phyloP scores from a whole-genome alignment of 2,329 filamentous ascomycete genomes.

The Pseudogymnoascus sp. region DNA sequence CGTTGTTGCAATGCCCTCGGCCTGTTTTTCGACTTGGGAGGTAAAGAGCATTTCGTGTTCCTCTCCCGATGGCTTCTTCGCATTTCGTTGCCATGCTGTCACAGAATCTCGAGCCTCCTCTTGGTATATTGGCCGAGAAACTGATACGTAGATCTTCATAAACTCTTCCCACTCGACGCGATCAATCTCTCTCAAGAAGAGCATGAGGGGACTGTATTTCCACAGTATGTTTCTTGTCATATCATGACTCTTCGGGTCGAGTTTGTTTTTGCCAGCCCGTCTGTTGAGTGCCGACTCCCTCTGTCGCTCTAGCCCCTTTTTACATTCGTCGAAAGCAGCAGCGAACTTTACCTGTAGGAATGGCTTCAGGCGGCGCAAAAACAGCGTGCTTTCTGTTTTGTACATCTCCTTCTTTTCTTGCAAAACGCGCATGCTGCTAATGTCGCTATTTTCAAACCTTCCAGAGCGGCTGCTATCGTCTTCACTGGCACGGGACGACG shows the following conservation, averaged over 20 bases:
- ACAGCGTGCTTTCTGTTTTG: slow-evolving; percentile 63
- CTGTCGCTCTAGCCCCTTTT: slow-evolving; percentile 46
- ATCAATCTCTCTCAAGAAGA: slow-evolving; percentile 84
- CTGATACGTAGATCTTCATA: slow-evolving; percentile 72
- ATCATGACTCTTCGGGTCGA: slow-evolving; percentile 65
- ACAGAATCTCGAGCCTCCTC: slow-evolving; percentile 74
- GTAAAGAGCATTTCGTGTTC: slow-evolving; percentile 85
- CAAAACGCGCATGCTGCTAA: slow-evolving; percentile 82
- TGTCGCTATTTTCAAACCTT: slow-evolving; percentile 42
- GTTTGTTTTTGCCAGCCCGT: slow-evolving; percentile 46
- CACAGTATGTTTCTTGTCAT: slow-evolving; percentile 67
- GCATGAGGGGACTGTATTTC: slow-evolving; percentile 79
- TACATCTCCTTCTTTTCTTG: slow-evolving; percentile 94
- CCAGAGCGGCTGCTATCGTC: slow-evolving; percentile 27
- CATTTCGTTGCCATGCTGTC: slow-evolving; percentile 71
- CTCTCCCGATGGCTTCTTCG: slow-evolving; percentile 66
- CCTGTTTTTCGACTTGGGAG: slow-evolving; percentile 73
- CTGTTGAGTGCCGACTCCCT: slow-evolving; percentile 47
- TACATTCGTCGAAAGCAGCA: slow-evolving; percentile 63
- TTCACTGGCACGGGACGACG: slow-evolving; percentile 34
- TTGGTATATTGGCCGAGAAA: slow-evolving; percentile 69
- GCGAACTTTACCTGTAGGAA: slow-evolving; percentile 80
- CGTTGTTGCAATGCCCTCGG: slow-evolving; percentile 66
- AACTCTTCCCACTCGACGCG: slow-evolving; percentile 72
- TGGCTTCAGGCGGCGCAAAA: slow-evolving; percentile 71